Percentiles rank a stretch among this genome's conserved stretches.
Conservation (phyloP, 305 asterid species). For the Fraxinus sp. region DNA sequence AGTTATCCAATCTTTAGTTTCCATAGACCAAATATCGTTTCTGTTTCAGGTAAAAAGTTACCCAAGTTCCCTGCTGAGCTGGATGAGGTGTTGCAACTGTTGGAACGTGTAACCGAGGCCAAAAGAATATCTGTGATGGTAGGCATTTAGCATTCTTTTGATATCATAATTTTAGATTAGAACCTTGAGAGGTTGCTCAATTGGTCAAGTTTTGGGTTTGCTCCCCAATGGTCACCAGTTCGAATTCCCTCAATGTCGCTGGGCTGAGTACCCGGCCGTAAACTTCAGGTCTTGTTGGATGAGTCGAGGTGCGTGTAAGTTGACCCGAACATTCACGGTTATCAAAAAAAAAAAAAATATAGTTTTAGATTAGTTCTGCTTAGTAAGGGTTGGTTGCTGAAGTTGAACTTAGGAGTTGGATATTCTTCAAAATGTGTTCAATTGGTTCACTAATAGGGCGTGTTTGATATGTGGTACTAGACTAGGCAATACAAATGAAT, state of each 20-base stretch:
- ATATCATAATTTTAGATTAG: neutral
- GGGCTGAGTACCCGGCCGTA: no score
- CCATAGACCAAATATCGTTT: constrained; percentile 16
- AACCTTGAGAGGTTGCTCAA: no score
- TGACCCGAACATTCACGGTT: no score
- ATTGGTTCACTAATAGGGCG: neutral
- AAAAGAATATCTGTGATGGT: constrained; percentile 77
- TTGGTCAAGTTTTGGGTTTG: no score
- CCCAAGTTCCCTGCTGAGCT: constrained; percentile 65
- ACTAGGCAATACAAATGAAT: neutral
- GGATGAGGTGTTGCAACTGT: constrained; percentile 67
- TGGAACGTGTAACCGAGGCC: constrained; percentile 75
- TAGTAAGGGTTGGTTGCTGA: neutral
- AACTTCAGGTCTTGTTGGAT: no score
- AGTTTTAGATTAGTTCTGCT: neutral
- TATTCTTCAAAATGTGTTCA: neutral
- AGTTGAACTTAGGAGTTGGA: neutral
- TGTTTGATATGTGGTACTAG: neutral
- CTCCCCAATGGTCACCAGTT: no score
- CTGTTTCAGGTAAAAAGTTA: constrained; percentile 61
- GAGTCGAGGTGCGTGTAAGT: no score
- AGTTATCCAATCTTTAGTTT: constrained; percentile 5
- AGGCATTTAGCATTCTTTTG: neutral
- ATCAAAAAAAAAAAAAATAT: neutral
- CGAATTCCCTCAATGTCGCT: no score